Evolutionary conservation across 345 rosid genomes (phyloP).

Genomic region (Eucalyptus sp.): DNA sequence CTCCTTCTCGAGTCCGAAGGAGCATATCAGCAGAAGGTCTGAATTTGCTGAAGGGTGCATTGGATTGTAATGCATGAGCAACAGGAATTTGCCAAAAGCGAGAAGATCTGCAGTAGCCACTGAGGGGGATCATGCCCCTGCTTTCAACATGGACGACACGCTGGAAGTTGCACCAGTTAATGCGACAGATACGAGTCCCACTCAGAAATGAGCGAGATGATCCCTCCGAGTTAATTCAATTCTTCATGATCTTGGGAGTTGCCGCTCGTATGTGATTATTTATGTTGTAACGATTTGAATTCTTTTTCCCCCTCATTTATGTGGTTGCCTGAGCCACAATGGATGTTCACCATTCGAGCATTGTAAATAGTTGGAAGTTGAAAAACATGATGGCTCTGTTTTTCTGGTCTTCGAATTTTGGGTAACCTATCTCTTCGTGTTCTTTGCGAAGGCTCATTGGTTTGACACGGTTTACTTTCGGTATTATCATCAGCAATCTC

Average conservation of each 20-base stretch:
- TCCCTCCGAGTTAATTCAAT: not conserved
- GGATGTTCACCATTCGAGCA: not conserved
- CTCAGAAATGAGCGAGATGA: not conserved
- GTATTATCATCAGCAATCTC: not conserved
- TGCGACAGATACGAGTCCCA: not conserved
- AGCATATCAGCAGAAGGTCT: slow-evolving; percentile 90
- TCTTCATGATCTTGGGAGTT: not conserved
- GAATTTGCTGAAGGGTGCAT: slow-evolving; percentile 67
- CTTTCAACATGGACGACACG: not conserved
- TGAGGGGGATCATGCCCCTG: not conserved
- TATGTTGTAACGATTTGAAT: not conserved
- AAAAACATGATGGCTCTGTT: not conserved
- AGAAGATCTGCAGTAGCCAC: not conserved
- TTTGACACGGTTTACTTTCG: not conserved
- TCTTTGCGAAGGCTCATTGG: not conserved
- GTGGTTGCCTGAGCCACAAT: not conserved
- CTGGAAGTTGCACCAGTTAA: not conserved
- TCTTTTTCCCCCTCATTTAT: not conserved
- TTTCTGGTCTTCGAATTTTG: not conserved
- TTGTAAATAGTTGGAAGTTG: not conserved
- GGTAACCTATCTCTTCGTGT: not conserved
- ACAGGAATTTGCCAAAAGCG: not conserved
- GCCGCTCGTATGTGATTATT: not conserved
- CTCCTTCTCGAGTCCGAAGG: slow-evolving; percentile 49
- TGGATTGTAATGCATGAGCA: slow-evolving; percentile 51